A percentile compares a stretch with the other conserved stretches of the same genome.
phyloP scores from a whole-genome alignment of 768 basidiomycete genomes.

The Pisolithus sp. region DNA sequence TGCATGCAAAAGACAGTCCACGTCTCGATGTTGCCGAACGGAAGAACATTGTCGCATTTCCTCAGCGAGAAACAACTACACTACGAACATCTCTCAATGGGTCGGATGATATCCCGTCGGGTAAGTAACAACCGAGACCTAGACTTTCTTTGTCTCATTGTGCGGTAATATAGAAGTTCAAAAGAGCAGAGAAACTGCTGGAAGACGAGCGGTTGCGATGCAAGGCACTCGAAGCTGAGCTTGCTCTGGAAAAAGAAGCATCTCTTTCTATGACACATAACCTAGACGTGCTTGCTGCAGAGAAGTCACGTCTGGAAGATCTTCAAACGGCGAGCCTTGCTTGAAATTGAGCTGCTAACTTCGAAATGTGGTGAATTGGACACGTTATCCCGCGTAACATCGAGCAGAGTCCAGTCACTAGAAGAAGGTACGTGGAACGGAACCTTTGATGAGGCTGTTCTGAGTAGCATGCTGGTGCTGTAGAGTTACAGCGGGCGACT shows the following conservation, averaged over 20 bases:
- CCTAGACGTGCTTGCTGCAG: constrained; percentile 14
- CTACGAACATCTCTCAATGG: constrained; percentile 21
- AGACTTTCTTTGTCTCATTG: not conserved
- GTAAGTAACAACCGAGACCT: constrained; percentile 13
- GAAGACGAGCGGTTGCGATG: constrained; percentile 15
- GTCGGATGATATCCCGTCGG: constrained; percentile 26
- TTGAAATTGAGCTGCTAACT: constrained; percentile 14
- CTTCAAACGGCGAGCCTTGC: constrained; percentile 6
- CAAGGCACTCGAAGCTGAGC: constrained; percentile 17
- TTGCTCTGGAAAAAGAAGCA: constrained; percentile 13
- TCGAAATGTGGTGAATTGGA: constrained; percentile 6
- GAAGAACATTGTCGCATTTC: constrained; percentile 9
- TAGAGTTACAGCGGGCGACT: constrained; percentile 16
- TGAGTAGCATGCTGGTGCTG: constrained; percentile 14
- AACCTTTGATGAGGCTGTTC: constrained; percentile 23
- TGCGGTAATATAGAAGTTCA: constrained; percentile 11
- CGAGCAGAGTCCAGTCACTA: constrained; percentile 8
- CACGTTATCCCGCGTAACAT: constrained; percentile 6
- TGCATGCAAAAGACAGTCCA: constrained; percentile 8
- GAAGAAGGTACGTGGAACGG: constrained; percentile 17
- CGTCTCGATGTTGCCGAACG: constrained; percentile 15
- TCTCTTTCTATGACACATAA: constrained; percentile 6
- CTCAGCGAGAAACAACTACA: constrained; percentile 22
- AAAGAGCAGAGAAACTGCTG: constrained; percentile 9
- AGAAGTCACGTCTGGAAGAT: constrained; percentile 20